Evolutionary conservation across 176 grass and related monocot species (phyloP).

Genomic region (barley (Hordeum vulgare)): DNA sequence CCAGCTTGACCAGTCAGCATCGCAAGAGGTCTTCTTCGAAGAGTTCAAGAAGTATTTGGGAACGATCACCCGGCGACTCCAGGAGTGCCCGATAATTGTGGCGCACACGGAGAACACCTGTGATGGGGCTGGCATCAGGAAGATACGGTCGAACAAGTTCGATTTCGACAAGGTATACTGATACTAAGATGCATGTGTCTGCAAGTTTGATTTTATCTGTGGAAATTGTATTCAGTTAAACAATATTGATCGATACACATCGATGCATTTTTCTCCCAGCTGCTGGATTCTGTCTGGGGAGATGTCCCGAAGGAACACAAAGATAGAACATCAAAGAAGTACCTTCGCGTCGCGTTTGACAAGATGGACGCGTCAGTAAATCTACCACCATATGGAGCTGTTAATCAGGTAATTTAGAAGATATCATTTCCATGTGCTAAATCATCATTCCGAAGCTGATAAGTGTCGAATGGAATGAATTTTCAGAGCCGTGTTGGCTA

Average conservation of each 20-base stretch:
- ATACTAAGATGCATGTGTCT: neutral
- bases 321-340: slow-evolving; percentile 42
- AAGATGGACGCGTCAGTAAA: slow-evolving; percentile 42
- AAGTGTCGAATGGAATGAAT: neutral
- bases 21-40: slow-evolving; percentile 54
- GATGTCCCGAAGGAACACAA: slow-evolving; percentile 50
- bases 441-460: neutral
- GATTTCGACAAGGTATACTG: slow-evolving; percentile 55
- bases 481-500: neutral
- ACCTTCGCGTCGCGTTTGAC: slow-evolving; percentile 51
- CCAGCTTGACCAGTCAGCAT: slow-evolving; percentile 42
- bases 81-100: slow-evolving; percentile 67
- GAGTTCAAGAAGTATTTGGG: slow-evolving; percentile 54
- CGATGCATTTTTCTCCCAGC: slow-evolving; percentile 14
- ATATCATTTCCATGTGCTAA: neutral
- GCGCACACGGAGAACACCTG: slow-evolving; percentile 83
- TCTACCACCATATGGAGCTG: slow-evolving; percentile 70
- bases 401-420: slow-evolving; percentile 41
- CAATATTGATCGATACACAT: neutral
- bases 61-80: slow-evolving; percentile 30
- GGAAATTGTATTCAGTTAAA: neutral
- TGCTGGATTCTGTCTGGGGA: slow-evolving; percentile 63
- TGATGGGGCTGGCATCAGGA: slow-evolving; percentile 67
- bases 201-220: neutral
- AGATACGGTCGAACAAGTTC: slow-evolving; percentile 49